Conservation (phyloP, 2,329 filamentous ascomycete species). For the Alternaria tenuissima region DNA sequence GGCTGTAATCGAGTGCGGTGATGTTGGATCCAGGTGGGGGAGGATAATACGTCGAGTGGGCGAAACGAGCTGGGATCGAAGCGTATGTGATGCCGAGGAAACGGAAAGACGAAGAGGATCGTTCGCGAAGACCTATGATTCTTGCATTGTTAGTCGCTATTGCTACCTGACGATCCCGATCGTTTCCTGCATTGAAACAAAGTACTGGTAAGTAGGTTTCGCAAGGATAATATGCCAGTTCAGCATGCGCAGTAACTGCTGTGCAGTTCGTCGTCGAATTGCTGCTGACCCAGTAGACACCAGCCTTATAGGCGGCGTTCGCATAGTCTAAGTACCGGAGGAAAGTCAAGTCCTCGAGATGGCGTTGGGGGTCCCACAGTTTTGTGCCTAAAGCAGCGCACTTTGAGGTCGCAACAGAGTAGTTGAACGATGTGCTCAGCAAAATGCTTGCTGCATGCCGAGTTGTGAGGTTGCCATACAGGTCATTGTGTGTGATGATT, state of each 20-base stretch:
- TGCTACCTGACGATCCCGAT: conserved; percentile 16
- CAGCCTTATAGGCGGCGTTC: conserved; percentile 23
- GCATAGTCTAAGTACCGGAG: conserved; percentile 26
- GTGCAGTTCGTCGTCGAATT: conserved; percentile 22
- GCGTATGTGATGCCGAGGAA: conserved; percentile 62
- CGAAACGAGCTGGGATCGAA: conserved; percentile 55
- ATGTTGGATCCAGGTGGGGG: conserved; percentile 41
- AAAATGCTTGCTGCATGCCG: conserved; percentile 30
- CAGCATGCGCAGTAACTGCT: conserved; percentile 32
- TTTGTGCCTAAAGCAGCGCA: conserved; percentile 34
- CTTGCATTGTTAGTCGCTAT: conserved; percentile 31
- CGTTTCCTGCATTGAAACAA: conserved; percentile 29
- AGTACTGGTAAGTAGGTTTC: conserved; percentile 30
- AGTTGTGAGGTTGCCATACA: conserved; percentile 33
- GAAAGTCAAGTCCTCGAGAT: conserved; percentile 21
- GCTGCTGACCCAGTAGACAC: not conserved
- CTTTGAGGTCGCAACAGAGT: conserved; percentile 18
- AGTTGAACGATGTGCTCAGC: conserved; percentile 19
- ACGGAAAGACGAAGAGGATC: conserved; percentile 55
- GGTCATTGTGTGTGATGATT: conserved; percentile 41
- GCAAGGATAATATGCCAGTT: conserved; percentile 25
- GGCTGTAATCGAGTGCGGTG: conserved; percentile 45
- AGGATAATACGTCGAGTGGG: conserved; percentile 54
- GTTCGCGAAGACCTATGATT: conserved; percentile 54
- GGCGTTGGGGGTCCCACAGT: conserved; percentile 27